Conservation (phyloP, 1,284 basidiomycete genomes). For the Rhodotorula sp. region DNA sequence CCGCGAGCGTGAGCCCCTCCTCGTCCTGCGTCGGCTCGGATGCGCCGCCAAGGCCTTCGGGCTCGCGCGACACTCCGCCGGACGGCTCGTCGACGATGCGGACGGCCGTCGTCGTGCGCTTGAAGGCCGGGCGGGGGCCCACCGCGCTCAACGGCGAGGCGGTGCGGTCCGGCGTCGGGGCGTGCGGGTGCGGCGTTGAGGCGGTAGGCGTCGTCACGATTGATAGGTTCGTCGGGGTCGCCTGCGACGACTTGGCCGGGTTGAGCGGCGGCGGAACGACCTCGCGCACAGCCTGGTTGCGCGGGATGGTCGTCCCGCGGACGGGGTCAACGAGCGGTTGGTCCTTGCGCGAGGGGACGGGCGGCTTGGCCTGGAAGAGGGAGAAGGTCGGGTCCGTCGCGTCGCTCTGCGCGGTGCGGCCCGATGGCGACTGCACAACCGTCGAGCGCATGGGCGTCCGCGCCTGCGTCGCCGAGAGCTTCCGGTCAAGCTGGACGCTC, state of each 20-base stretch:
- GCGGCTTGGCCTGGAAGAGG: conserved; percentile 39
- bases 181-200: neutral
- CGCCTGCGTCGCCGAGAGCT: conserved; percentile 83
- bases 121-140: conserved; percentile 41
- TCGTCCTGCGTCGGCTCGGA: conserved; percentile 56
- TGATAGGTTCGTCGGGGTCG: neutral
- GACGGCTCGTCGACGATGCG: conserved; percentile 45
- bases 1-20: conserved; percentile 90
- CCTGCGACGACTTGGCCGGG: conserved; percentile 7
- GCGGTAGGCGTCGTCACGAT: neutral
- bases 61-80: neutral
- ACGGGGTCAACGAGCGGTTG: conserved; percentile 42
- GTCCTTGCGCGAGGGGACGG: conserved; percentile 42
- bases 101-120: conserved; percentile 45
- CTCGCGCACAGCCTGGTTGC: conserved; percentile 41
- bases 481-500: conserved; percentile 86
- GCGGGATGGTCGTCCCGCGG: conserved; percentile 49
- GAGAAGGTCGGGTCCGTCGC: conserved; percentile 51
- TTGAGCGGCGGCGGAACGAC: neutral
- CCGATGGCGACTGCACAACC: conserved; percentile 93
- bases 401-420: conserved; percentile 71
- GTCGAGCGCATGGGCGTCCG: conserved; percentile 90
- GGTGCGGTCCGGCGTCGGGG: conserved; percentile 18
- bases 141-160: conserved; percentile 21
- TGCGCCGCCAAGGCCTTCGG: conserved; percentile 30